Base-by-base conservation (phyloP, 495 filamentous ascomycete species). In the Neurospora sp. region DNA sequence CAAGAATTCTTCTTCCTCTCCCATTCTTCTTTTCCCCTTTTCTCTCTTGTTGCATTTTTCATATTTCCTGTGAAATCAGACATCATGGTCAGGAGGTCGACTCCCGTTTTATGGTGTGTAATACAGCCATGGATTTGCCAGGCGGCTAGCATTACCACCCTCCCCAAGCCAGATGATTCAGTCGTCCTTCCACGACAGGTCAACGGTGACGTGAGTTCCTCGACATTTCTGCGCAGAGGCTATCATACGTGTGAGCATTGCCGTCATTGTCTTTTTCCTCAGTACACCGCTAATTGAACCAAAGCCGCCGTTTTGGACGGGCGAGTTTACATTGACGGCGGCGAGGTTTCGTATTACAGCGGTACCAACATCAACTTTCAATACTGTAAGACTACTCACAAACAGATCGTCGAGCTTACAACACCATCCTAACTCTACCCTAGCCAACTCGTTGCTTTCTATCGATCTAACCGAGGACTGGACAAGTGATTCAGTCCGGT, bases 261-360 rank as follows among this genome's bases (percentile, higher is more conserved):
- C 18, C 27, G 8, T 10, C 9, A 1, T 18, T 40, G 37, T 37
- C 31, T 38, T 38, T 16, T 70, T 70, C 37, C 61, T 35, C 14
- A 61, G 44, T 20, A 3, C 12, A 6, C 2, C 10, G 53, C 53
- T 68, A 40, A 59, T 11, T 14, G 53, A n/a, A 48, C 44, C 22
- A 66, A 70, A 79, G 78, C 76, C 35, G 74, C 72, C 5, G 72
- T 79, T 12, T 46, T 79, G 12, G 69, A 73, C 39, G 59, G 73
- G 40, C 70, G 76, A n/a, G 31, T 78, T 14, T 79, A 78, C 70
- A 74, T 79, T 39, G 71, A 76, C 68, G 76, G 74, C n/a, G 75
- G 75, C 0, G 77, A 77, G 69, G 71, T 75, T 6, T 77, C 76
- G 14, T 79, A 75, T 39, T 68, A 40, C 14, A 74, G 46, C 27